phyloP scores from a whole-genome alignment of 2,329 filamentous ascomycete species.

The Colletotrichum limetticola region DNA sequence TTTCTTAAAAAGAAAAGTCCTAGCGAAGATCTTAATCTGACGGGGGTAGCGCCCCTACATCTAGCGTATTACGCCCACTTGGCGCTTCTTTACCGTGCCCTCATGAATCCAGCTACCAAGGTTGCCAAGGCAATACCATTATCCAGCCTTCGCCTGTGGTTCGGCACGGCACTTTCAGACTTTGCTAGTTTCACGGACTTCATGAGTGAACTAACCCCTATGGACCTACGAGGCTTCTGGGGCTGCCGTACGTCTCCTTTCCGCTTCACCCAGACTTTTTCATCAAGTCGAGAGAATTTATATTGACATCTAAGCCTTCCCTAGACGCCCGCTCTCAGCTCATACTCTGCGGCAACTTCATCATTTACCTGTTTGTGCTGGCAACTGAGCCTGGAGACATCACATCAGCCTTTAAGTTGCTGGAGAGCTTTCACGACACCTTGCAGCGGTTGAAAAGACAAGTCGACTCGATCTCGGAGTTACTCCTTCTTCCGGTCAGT shows the following conservation, averaged over 20 bases:
- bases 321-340: constrained; percentile 53
- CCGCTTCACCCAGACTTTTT: not conserved
- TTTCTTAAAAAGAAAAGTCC: too few species aligned
- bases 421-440: constrained; percentile 50
- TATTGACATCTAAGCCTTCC: not conserved
- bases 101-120: constrained; percentile 58
- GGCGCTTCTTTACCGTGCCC: constrained; percentile 53
- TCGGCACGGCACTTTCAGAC: constrained; percentile 46
- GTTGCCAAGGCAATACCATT: constrained; percentile 48
- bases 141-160: constrained; percentile 49
- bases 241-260: constrained; percentile 46
- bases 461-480: constrained; percentile 44
- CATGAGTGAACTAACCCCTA: constrained; percentile 47
- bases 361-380: constrained; percentile 59
- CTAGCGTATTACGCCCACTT: constrained; percentile 54
- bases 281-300: not conserved
- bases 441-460: constrained; percentile 47
- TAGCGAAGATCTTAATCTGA: constrained; percentile 2
- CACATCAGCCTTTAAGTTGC: constrained; percentile 47
- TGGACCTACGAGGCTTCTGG: constrained; percentile 55
- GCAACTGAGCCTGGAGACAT: constrained; percentile 49
- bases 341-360: constrained; percentile 58
- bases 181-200: constrained; percentile 51
- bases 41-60: constrained; percentile 48
- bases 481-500: constrained; percentile 48